Conservation (phyloP, 108 stramenopile genomes). For the Epipyxis sp. region DNA sequence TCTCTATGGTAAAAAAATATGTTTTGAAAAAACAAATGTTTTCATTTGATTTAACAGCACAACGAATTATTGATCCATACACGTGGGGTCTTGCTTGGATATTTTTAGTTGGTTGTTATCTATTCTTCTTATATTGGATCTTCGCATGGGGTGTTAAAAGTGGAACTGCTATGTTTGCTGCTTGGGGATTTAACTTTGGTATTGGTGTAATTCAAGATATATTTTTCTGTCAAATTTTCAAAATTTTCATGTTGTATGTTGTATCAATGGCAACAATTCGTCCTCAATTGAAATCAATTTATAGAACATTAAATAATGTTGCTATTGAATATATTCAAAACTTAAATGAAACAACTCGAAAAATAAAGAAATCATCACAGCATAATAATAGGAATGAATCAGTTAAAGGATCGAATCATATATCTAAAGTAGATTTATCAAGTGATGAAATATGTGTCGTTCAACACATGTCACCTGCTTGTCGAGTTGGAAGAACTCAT, state of each 20-base stretch:
- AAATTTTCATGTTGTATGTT: background rate
- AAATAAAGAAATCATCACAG: background rate
- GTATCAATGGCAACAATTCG: background rate
- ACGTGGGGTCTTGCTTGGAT: background rate
- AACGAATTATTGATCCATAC: background rate
- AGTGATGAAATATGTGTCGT: background rate
- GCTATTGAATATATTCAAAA: background rate
- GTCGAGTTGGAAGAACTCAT: background rate
- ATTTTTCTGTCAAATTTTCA: background rate
- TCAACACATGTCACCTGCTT: background rate
- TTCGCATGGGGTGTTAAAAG: background rate
- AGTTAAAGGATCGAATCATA: too few relatives aligned
- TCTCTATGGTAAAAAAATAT: background rate
- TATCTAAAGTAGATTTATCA: background rate
- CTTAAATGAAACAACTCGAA: background rate
- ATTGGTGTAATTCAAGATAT: conserved; percentile 8
- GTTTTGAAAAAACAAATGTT: background rate
- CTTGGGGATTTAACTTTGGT: background rate
- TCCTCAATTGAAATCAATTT: background rate
- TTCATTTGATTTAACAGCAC: background rate
- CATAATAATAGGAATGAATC: background rate
- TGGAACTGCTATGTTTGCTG: background rate
- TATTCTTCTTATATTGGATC: conserved; percentile 19
- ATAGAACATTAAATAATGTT: background rate
- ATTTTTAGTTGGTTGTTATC: background rate